Conservation (phyloP, 2,329 filamentous ascomycete genomes). For the Colletotrichum cuscutae region DNA sequence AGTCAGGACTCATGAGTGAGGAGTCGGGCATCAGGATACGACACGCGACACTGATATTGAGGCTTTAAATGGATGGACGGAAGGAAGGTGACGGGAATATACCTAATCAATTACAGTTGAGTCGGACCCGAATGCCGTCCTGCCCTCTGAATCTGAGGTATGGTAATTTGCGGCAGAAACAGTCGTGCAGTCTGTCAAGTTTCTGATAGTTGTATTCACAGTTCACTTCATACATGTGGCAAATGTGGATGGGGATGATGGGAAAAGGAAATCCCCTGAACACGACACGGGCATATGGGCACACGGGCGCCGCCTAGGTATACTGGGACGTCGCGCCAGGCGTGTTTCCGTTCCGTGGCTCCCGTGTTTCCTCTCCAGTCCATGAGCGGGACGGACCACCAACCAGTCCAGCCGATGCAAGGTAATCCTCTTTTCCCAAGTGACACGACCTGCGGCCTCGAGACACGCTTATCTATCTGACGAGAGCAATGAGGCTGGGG, state of each 20-base stretch:
- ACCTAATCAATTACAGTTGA: not conserved
- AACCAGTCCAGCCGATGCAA: not conserved
- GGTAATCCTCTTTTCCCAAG: not conserved
- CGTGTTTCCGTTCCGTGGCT: conserved; percentile 16
- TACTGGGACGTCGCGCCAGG: not conserved
- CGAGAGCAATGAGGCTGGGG: not conserved
- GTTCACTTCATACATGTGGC: too few species aligned
- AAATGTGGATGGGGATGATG: not conserved
- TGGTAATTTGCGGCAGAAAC: too few species aligned
- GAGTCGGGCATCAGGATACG: too few species aligned
- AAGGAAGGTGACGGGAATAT: not conserved
- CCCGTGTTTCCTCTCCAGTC: conserved; percentile 19
- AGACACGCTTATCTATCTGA: not conserved
- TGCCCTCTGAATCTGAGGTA: not conserved
- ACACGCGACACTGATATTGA: not conserved
- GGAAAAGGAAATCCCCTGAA: conserved; percentile 9
- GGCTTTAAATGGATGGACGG: not conserved
- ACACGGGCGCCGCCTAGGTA: not conserved
- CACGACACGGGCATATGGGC: not conserved
- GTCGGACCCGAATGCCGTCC: not conserved
- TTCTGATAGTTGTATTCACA: too few species aligned
- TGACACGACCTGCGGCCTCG: not conserved
- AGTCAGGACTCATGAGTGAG: too few species aligned
- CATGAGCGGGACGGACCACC: not conserved
- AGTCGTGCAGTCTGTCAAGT: too few species aligned